Base-by-base conservation (phyloP, 208 protist genomes). In the Leishmania mexicana region DNA sequence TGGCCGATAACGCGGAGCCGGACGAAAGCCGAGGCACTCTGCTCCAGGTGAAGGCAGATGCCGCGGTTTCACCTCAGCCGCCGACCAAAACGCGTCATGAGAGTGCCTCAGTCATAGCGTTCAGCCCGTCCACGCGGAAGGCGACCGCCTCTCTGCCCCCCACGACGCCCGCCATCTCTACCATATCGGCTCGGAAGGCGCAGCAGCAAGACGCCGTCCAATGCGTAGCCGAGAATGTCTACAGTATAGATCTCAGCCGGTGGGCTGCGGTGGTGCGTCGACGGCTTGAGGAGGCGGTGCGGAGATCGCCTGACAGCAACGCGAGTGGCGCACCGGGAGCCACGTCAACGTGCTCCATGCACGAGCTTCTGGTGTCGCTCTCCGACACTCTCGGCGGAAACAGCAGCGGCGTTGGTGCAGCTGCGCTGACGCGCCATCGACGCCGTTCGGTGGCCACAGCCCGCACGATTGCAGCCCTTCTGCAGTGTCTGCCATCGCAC, bases 151-250 rank as follows among this genome's bases (percentile, higher is more conserved):
- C 51, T 74, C 70, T 74, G 21, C 73, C 51, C 5, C 28, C 47
- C 47, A 58, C 53, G 51, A 17, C 73, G 10, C 47, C 74, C n/a
- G 65, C 47, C n/a, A 42, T 57, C 28, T 38, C 64, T 31, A 76
- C 51, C 40, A 35, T 45, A 57, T 24, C 53, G 24, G 19, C 58
- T 13, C 42, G 42, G 28, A 31, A 49, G 11, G n/a, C 19, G 28
- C 17, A 42, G 62, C 42, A 53, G 7, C 35, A 49, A 35, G 75
- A 24, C 49, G 57, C 81, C 11, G 62, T 81, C 57, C n/a, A 72
- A 47, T 24, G n/a, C 45, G 31, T 80, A n/a, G 58, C 57, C 2
- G 81, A 80, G 54, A 85, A 85, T 54, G 81, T 74, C 24, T 85
- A 85, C 81, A 54, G 57, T 64, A 64, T 85, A 3, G 72, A 85